Evolutionary conservation across 2,329 filamentous ascomycete genomes (phyloP).

Genomic region (Cercospora sp.): DNA sequence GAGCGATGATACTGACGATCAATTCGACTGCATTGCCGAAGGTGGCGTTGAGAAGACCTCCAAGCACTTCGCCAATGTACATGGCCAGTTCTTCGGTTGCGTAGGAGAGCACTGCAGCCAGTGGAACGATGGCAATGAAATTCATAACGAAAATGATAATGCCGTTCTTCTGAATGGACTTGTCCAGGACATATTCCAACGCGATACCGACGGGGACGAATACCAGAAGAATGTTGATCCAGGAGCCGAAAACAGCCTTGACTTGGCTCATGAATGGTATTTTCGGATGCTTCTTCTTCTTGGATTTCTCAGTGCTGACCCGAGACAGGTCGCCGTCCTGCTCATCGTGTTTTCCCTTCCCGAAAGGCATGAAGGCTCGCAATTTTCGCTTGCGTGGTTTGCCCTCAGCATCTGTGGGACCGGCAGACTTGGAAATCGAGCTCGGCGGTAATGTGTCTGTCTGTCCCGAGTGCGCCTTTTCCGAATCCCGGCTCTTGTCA

Average conservation of each 20-base stretch:
- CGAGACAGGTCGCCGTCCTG: slow-evolving; percentile 11
- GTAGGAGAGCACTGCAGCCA: slow-evolving; percentile 82
- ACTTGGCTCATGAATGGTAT: slow-evolving; percentile 53
- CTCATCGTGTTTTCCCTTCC: slow-evolving; percentile 8
- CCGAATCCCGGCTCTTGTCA: slow-evolving; percentile 13
- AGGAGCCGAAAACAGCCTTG: slow-evolving; percentile 75
- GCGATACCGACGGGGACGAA: slow-evolving; percentile 76
- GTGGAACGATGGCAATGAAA: slow-evolving; percentile 87
- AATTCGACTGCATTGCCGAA: slow-evolving; percentile 65
- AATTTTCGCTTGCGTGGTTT: slow-evolving; percentile 28
- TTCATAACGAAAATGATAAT: slow-evolving; percentile 76
- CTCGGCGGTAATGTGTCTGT: slow-evolving; percentile 19
- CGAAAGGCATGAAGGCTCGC: slow-evolving; percentile 28
- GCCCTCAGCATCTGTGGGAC: slow-evolving; percentile 16
- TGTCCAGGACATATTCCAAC: slow-evolving; percentile 59
- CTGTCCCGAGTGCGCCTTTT: slow-evolving; percentile 12
- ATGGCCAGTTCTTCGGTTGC: slow-evolving; percentile 88
- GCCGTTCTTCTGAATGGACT: slow-evolving; percentile 49
- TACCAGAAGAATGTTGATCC: slow-evolving; percentile 80
- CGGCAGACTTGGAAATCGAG: slow-evolving; percentile 17
- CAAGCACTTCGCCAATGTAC: slow-evolving; percentile 75
- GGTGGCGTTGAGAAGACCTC: slow-evolving; percentile 83
- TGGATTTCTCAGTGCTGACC: slow-evolving; percentile 25
- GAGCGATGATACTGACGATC: slow-evolving; percentile 74
- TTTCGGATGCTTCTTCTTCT: slow-evolving; percentile 30